A percentile compares a stretch with the other conserved stretches of the same genome.
Evolutionary conservation across 371 early-diverging fungal genomes (phyloP).

Genomic region (Mortierella sp.): DNA sequence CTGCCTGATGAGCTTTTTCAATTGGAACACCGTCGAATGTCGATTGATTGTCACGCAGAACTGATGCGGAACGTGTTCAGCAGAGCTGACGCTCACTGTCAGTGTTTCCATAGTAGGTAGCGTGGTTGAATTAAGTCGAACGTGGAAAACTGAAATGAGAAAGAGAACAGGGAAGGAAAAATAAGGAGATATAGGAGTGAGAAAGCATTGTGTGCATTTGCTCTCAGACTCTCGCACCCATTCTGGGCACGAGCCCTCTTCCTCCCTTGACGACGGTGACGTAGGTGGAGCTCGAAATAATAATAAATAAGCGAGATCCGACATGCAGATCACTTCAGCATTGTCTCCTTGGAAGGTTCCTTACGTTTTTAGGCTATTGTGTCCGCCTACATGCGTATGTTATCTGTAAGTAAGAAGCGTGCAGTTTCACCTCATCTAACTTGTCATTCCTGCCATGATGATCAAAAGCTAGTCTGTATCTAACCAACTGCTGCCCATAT

Average conservation of each 20-base stretch:
- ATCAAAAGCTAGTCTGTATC: conserved; percentile 49
- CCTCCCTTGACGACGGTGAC: too few relatives aligned
- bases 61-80: neutral
- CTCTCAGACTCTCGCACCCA: too few relatives aligned
- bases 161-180: neutral
- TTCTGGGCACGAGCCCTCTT: too few relatives aligned
- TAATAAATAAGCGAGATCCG: too few relatives aligned
- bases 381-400: too few relatives aligned
- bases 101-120: conserved; percentile 4
- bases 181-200: neutral
- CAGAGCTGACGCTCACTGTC: neutral
- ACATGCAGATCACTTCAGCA: too few relatives aligned
- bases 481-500: conserved; percentile 24
- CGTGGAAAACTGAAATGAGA: neutral
- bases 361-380: too few relatives aligned
- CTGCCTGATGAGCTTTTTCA: conserved; percentile 7
- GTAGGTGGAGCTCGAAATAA: too few relatives aligned
- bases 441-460: conserved; percentile 23
- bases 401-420: neutral
- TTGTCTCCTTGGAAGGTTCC: too few relatives aligned
- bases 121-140: neutral
- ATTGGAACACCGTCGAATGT: conserved; percentile 11
- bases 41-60: neutral
- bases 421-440: too few relatives aligned
- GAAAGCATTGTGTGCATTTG: too few relatives aligned